Evolutionary conservation across 2,329 filamentous ascomycete species (phyloP), one percentile per base, ranked within the genome.

Genomic region (Penicillium sp.): DNA sequence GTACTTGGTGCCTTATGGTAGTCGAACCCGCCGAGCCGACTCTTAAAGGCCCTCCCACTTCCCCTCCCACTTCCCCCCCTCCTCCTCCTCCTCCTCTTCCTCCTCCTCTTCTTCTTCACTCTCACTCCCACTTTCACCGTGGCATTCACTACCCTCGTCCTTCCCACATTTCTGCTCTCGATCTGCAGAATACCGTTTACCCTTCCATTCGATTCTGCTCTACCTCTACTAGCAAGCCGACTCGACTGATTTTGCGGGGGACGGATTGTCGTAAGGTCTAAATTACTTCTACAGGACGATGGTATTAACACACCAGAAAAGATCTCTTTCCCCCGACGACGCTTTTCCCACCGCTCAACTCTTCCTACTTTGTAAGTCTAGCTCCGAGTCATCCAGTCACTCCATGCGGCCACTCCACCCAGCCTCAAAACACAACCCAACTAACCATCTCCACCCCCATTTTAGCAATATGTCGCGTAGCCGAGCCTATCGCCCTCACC

Each of bases 401-500:
- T 6, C 19, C 21, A 10, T 40, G 6, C 37, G 2, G n/a, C n/a
- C n/a, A n/a, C n/a, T n/a, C n/a, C n/a, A n/a, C n/a, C n/a, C n/a
- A n/a, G n/a, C n/a, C n/a, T n/a, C n/a, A n/a, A n/a, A n/a, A n/a
- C n/a, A n/a, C n/a, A n/a, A n/a, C n/a, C n/a, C 11, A 3, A 13
- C 21, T 2, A 26, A 24, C 5, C 18, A 39, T n/a, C 31, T 13
- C 24, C 11, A 21, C 66, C 37, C 7, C 26, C 53, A 18, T 24
- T 23, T 24, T 66, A 96, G 92, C 91, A 72, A 91, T 96, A 80
- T 92, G 95, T 70, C 91, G 92, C 59, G 85, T 97, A 63, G 90
- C 92, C 49, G 92, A 97, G 75, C 92, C 92, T 19, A 93, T 97
- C 65, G 92, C 92, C 47, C 83, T 97, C 60, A 96, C 92, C 1